Evolutionary conservation across 495 filamentous ascomycete genomes (phyloP).

Genomic region (Neurospora sublineolata): DNA sequence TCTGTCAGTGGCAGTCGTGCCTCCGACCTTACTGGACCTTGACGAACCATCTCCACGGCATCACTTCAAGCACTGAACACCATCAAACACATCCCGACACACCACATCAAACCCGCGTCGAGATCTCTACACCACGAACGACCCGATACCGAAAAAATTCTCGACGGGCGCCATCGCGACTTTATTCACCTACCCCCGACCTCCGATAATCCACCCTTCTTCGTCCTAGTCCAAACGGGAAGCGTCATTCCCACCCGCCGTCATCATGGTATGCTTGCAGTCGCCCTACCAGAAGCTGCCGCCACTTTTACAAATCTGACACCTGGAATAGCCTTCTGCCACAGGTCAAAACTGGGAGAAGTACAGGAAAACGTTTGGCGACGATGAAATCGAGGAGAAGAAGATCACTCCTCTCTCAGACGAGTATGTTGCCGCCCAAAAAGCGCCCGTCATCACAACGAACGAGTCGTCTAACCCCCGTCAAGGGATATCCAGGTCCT

Average conservation of each 20-base stretch:
- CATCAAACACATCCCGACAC: slow-evolving; percentile 7
- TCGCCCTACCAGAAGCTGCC: neutral
- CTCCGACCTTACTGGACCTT: slow-evolving; percentile 5
- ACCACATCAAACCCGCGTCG: neutral
- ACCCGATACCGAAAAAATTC: slow-evolving; percentile 6
- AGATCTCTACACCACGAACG: slow-evolving; percentile 2
- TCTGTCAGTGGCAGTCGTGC: neutral
- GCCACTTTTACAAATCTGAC: slow-evolving; percentile 3
- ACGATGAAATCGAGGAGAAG: slow-evolving; percentile 97
- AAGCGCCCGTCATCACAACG: slow-evolving; percentile 10
- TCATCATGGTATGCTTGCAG: slow-evolving; percentile 16
- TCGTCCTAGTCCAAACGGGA: neutral
- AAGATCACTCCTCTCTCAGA: slow-evolving; percentile 95
- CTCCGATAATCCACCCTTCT: neutral
- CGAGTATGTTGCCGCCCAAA: slow-evolving; percentile 52
- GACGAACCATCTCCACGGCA: slow-evolving; percentile 16
- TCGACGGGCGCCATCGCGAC: neutral
- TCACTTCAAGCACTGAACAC: slow-evolving; percentile 1
- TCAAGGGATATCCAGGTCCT: slow-evolving; percentile 93
- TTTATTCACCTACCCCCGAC: neutral
- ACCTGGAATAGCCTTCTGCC: slow-evolving; percentile 60
- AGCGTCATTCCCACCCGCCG: slow-evolving; percentile 1
- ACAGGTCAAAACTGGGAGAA: slow-evolving; percentile 95
- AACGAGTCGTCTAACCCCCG: slow-evolving; percentile 20
- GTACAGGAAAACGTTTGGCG: slow-evolving; percentile 89